phyloP scores from a whole-genome alignment of 345 rosid species.

The Kandelia obovata region DNA sequence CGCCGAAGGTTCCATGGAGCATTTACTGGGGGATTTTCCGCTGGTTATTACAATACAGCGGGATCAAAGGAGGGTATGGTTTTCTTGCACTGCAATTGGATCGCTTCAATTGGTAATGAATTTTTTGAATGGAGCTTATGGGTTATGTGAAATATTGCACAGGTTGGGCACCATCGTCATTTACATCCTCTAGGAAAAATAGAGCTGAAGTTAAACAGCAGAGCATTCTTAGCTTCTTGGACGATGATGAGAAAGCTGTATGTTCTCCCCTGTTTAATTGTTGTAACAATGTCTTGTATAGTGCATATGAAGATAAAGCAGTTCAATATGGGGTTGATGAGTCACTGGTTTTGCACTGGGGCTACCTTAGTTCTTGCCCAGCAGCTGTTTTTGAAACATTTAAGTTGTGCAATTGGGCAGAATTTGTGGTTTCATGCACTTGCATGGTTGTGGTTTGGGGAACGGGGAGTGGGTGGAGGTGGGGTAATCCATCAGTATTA shows the following conservation, averaged over 20 bases:
- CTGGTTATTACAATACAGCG: conserved; percentile 89
- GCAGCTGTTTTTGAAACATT: no score
- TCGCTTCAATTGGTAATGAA: neutral
- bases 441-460: no score
- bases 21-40: conserved; percentile 92
- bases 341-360: no score
- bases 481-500: no score
- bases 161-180: conserved; percentile 96
- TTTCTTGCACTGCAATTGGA: conserved; percentile 4
- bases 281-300: no score
- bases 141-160: conserved; percentile 17
- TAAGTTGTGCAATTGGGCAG: no score
- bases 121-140: neutral
- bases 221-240: conserved; percentile 73
- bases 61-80: conserved; percentile 85
- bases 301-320: no score
- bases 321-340: no score
- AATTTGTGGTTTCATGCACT: neutral
- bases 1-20: conserved; percentile 97
- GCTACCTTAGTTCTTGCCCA: no score
- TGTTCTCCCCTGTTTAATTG: conserved; percentile 21
- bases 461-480: neutral
- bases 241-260: conserved; percentile 90
- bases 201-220: conserved; percentile 92
- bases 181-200: conserved; percentile 83